Percentiles rank a stretch among this genome's conserved stretches.
Evolutionary conservation across 2,329 filamentous ascomycete species (phyloP).

Genomic region (Botrytis porri): DNA sequence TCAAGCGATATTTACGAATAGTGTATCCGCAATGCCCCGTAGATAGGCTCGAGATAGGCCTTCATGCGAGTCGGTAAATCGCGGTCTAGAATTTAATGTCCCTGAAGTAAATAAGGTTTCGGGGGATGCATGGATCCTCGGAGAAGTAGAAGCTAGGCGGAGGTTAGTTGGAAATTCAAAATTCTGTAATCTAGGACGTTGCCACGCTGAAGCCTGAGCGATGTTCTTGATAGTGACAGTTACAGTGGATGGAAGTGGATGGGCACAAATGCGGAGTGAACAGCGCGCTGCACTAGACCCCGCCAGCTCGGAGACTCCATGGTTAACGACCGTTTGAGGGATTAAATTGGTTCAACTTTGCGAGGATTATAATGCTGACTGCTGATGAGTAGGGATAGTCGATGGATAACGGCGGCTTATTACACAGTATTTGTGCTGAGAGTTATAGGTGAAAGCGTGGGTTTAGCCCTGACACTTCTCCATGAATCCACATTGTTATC

Average conservation of each 20-base stretch:
- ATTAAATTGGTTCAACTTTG: neutral
- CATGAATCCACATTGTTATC: neutral
- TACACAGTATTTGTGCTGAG: neutral
- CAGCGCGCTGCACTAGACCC: neutral
- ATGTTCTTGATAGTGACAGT: neutral
- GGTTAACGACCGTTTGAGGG: neutral
- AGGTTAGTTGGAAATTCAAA: neutral
- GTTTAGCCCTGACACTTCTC: neutral
- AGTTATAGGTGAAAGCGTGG: neutral
- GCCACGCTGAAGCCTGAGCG: neutral
- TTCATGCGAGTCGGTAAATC: neutral
- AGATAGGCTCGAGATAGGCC: neutral
- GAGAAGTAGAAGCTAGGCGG: neutral
- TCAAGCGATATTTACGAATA: neutral
- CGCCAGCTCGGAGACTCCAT: neutral
- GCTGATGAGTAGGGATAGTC: neutral
- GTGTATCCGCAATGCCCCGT: neutral
- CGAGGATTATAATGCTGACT: neutral
- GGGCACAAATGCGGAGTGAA: neutral
- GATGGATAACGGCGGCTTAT: neutral
- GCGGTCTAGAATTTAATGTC: neutral
- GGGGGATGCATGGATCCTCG: neutral
- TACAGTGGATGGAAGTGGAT: neutral
- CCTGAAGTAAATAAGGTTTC: neutral
- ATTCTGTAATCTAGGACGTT: neutral